These are phyloP conservation scores for Dryas integrifolia DNA, from an alignment of 331 rosid genomes.

Conservation along the genomic window DNA sequence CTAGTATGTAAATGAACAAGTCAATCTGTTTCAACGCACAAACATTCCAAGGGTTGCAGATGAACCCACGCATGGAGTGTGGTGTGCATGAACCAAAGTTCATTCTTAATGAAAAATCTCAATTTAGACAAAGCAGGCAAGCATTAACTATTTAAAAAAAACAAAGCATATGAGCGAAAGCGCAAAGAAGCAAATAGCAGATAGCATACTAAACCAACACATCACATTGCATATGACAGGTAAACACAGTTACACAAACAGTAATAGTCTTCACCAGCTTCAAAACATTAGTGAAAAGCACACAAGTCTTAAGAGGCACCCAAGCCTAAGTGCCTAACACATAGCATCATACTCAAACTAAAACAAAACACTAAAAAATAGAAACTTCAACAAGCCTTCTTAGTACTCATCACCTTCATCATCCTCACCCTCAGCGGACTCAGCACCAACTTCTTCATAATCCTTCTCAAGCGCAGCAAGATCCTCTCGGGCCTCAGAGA, in stretches of 20 bases:
- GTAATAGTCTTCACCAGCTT: not conserved
- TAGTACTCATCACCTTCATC: conserved; percentile 68
- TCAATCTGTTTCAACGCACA: too few species aligned
- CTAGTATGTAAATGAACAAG: too few species aligned
- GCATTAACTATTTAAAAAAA: too few species aligned
- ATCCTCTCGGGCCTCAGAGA: conserved; percentile 90
- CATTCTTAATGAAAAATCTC: too few species aligned
- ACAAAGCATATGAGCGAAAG: not conserved
- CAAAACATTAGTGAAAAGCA: not conserved
- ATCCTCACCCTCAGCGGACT: conserved; percentile 72
- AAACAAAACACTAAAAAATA: not conserved
- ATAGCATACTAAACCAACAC: not conserved
- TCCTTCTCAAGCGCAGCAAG: conserved; percentile 86
- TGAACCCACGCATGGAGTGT: too few species aligned
- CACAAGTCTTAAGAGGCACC: not conserved
- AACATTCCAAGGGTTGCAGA: too few species aligned
- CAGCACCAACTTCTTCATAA: conserved; percentile 91
- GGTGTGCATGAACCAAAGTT: too few species aligned
- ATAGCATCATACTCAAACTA: not conserved
- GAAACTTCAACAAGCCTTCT: not conserved
- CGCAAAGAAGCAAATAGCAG: not conserved
- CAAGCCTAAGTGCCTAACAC: too few species aligned
- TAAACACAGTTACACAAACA: not conserved
- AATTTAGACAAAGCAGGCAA: too few species aligned
- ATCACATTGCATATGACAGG: not conserved